A percentile compares a stretch with the other conserved stretches of the same genome.
Conservation (phyloP, 176 grass and related monocot genomes). For the Oryza meridionalis region DNA sequence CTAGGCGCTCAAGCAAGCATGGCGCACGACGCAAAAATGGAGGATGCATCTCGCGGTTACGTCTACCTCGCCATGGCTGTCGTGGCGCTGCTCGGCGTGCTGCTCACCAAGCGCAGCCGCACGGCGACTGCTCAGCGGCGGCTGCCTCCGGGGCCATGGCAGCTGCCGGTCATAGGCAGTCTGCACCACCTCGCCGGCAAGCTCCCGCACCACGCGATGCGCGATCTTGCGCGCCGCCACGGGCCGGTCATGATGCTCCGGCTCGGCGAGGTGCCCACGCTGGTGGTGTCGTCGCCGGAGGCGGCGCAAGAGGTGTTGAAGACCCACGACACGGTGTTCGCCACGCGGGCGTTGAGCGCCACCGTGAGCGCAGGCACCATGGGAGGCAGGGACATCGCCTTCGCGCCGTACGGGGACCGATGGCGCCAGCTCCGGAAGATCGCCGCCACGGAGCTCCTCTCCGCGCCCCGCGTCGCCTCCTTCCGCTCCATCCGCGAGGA, state of each 20-base stretch:
- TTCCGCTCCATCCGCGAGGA: constrained; percentile 35
- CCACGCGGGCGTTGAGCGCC: constrained; percentile 40
- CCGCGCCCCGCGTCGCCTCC: not conserved
- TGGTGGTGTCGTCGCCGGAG: constrained; percentile 45
- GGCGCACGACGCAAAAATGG: no score
- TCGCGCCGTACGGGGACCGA: constrained; percentile 51
- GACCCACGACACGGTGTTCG: constrained; percentile 47
- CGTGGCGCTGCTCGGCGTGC: no score
- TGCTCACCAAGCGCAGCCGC: no score
- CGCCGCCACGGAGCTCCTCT: constrained; percentile 52
- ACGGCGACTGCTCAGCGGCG: not conserved
- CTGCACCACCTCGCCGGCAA: constrained; percentile 46
- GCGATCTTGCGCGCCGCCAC: constrained; percentile 15
- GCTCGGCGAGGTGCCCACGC: constrained; percentile 43
- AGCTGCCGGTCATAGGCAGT: constrained; percentile 55
- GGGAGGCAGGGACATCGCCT: constrained; percentile 48
- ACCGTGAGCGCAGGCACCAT: constrained; percentile 16
- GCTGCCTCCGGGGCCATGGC: constrained; percentile 25
- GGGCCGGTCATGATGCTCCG: constrained; percentile 54
- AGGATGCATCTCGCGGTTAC: no score
- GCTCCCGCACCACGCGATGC: constrained; percentile 47
- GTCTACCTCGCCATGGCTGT: no score
- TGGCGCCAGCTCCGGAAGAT: constrained; percentile 60
- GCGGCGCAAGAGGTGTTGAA: constrained; percentile 53
- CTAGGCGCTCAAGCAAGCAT: no score